Evolutionary conservation across 2,329 filamentous ascomycete genomes (phyloP).

Genomic region (Cercospora zeae-maydis): DNA sequence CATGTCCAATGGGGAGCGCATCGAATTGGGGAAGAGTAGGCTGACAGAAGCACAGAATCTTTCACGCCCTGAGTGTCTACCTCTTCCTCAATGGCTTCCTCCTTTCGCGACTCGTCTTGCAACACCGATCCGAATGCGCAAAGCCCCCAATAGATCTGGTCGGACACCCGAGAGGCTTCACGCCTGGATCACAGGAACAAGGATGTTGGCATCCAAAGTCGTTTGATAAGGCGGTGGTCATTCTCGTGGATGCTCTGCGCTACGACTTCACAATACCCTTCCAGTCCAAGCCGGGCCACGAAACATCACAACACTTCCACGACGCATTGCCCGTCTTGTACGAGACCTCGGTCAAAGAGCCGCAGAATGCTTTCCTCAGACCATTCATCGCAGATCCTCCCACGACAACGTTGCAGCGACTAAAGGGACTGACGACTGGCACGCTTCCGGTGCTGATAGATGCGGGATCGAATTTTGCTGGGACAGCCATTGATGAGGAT

Average conservation of each 20-base stretch:
- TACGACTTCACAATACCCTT: conserved; percentile 95
- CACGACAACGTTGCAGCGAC: conserved; percentile 83
- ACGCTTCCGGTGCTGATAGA: conserved; percentile 94
- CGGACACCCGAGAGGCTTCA: conserved; percentile 28
- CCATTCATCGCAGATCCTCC: conserved; percentile 97
- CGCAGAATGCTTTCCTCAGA: conserved; percentile 79
- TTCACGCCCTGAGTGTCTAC: conserved; percentile 78
- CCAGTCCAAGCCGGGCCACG: conserved; percentile 48
- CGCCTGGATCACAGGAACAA: conserved; percentile 45
- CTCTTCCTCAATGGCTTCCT: conserved; percentile 96
- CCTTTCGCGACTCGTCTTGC: conserved; percentile 76
- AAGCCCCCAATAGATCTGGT: conserved; percentile 60
- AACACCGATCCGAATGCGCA: conserved; percentile 73
- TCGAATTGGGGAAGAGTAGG: not conserved
- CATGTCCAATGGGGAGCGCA: conserved; percentile 27
- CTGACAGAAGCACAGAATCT: conserved; percentile 44
- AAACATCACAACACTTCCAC: conserved; percentile 65
- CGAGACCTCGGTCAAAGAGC: conserved; percentile 70
- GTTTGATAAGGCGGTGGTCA: conserved; percentile 85
- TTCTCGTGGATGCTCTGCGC: conserved; percentile 87
- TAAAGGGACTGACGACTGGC: conserved; percentile 93
- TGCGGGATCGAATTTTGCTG: conserved; percentile 89
- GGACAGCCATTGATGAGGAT: conserved; percentile 93
- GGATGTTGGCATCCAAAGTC: conserved; percentile 97
- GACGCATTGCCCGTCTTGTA: conserved; percentile 84